Evolutionary conservation across 2,329 filamentous ascomycete species (phyloP), one percentile per base, ranked within the genome.

Genomic region (Trichoderma atroviride): DNA sequence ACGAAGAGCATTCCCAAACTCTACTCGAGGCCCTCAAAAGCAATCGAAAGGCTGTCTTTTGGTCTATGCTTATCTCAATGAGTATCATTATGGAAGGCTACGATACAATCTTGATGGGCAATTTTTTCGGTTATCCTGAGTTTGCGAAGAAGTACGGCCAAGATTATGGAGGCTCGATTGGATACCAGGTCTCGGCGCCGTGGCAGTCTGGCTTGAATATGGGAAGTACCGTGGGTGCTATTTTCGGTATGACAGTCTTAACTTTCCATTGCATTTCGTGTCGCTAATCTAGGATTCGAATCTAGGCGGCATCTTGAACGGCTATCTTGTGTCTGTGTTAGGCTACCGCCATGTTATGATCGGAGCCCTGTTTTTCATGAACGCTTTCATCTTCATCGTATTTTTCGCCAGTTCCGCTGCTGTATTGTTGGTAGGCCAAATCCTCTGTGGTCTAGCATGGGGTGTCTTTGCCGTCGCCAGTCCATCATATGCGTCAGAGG

Each of bases 131-230:
- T 4, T 80, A 78, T 60, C 80, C 76, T 24, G 14, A 61, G 24
- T 59, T 70, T n/a, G 55, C 52, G 4, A 66, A 67, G 22, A 69
- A 69, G 22, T 69, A 66, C 5, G 68, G 68, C 31, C 55, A 43
- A 6, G 60, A 66, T 3, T 65, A 70, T 2, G 71, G 72, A 7
- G 65, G 60, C 1, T 40, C 13, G 13, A 58, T 50, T 14, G 68
- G 59, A 19, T 77, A 77, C 52, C 76, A 86, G 69, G 76, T 88
- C 27, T 78, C 81, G 0, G 81, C 83, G 0, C 72, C 80, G 0
- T 88, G 86, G 86, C 84, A 87, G 72, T 80, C 83, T 3, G 84
- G 80, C 0, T 74, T 88, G 1, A 77, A 77, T n/a, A 83, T 83
- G 31, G 83, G 79, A 0, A 77, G 81, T 0, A 76, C 79, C 9